phyloP scores from a whole-genome alignment of 441 rosid genomes.

The Adansonia grandidieri region DNA sequence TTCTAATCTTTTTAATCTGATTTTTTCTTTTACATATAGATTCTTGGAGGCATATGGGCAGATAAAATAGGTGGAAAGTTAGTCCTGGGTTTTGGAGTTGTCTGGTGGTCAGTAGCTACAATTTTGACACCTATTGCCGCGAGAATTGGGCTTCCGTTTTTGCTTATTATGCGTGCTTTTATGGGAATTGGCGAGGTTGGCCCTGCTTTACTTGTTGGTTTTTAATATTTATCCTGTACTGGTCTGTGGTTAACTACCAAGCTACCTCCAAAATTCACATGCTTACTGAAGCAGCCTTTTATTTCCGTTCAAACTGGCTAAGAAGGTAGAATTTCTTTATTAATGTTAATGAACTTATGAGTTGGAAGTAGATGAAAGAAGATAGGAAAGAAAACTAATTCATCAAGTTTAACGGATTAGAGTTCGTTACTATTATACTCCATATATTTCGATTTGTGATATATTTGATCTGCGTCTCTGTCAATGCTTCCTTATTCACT shows the following conservation, averaged over 20 bases:
- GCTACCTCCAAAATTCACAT: background rate
- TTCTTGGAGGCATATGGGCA: constrained; percentile 98
- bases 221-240: constrained; percentile 18
- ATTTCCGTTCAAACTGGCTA: background rate
- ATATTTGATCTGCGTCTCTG: background rate
- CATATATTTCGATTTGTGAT: background rate
- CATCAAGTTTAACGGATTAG: background rate
- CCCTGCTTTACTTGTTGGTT: constrained; percentile 27
- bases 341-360: constrained; percentile 2
- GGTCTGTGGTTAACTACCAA: constrained; percentile 7
- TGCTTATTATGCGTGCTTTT: constrained; percentile 89
- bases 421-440: no score
- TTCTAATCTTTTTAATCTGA: constrained; percentile 23
- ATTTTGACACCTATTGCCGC: constrained; percentile 98
- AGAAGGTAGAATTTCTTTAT: background rate
- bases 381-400: background rate
- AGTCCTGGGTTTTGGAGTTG: constrained; percentile 92
- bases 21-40: constrained; percentile 53
- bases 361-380: constrained; percentile 15
- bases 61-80: constrained; percentile 93
- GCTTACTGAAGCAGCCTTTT: constrained; percentile 6
- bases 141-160: constrained; percentile 81
- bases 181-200: constrained; percentile 99
- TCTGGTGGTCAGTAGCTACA: constrained; percentile 97
- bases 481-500: background rate